Percentiles rank a stretch among this genome's conserved stretches.
These are phyloP conservation scores for Russula vinacea DNA, from an alignment of 768 basidiomycete genomes.

Conservation along the genomic window DNA sequence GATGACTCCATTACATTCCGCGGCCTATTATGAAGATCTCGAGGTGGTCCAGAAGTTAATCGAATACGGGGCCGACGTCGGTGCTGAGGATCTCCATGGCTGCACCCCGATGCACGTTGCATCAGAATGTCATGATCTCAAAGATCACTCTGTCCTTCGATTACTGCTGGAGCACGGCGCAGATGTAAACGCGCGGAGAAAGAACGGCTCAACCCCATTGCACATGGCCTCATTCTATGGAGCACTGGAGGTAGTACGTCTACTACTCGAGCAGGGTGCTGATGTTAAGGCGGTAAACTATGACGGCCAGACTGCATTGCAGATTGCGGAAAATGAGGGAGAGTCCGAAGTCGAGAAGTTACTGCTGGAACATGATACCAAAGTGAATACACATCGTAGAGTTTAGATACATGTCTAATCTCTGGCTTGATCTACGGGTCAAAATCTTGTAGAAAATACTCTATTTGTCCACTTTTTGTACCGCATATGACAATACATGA, in stretches of 20 bases:
- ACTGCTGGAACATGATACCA: too few species aligned
- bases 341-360: too few species aligned
- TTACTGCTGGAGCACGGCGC: neutral
- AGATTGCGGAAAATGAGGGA: too few species aligned
- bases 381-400: too few species aligned
- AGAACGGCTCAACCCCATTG: neutral
- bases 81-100: rapidly evolving
- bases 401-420: too few species aligned
- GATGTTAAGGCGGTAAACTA: neutral
- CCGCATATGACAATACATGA: too few species aligned
- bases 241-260: neutral
- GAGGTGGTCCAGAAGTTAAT: neutral
- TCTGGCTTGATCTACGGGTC: too few species aligned
- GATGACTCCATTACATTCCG: neutral
- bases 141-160: neutral
- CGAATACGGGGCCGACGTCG: neutral
- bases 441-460: too few species aligned
- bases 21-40: neutral
- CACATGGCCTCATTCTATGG: neutral
- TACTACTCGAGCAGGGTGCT: neutral
- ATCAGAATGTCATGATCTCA: neutral
- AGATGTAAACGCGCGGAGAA: neutral
- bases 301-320: neutral
- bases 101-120: neutral
- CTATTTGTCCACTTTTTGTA: too few species aligned